Base-by-base conservation (phyloP, 768 basidiomycete genomes). In the Neoboletus brunneissimus region DNA sequence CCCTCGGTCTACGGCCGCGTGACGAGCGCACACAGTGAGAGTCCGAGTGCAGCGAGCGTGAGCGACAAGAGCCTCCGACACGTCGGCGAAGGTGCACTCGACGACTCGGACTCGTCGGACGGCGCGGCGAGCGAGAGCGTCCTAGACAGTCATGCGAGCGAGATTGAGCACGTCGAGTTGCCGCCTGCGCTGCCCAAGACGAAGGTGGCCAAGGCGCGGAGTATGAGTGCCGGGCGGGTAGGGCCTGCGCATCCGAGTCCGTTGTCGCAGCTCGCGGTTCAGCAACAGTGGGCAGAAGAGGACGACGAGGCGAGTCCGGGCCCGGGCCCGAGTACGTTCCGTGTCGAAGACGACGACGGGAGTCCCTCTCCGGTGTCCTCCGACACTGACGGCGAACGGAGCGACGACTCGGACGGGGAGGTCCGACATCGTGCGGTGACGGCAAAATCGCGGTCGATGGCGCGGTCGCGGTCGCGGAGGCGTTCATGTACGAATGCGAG, bases 31-130 rank as follows among this genome's bases (percentile, higher is more conserved):
- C 67, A 64, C 34, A 72, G 70, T 49, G 75, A 75, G 34, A 73
- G 62, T 45, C 67, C 69, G 4, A 74, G 69, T 42, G 67, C 54
- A 3, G 69, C 71, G n/a, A 62, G 64, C 37, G 74, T 75, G 13
- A 76, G 75, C 58, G 75, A 78, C 51, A 69, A 69, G 51, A 88
- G 81, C 56, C 72, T 82, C 32, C 75, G 82, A 2, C 84, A 89
- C 62, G 82, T 86, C 12, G 89, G 89, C 5, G 90, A 91, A 64
- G 88, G 89, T 27, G 87, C 86, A 1, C 71, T 92, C 4, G 86
- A 88, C 55, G 88, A 90, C 64, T 90, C 88, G 0, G 89, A 90
- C 72, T 88, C 88, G 1, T 81, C 80, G 2, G 79, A 73, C 13
- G 50, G 55, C 5, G 59, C 48, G 15, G 63, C 46, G 40, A 59